A percentile compares a stretch with the other conserved stretches of the same genome.
Evolutionary conservation across 441 rosid species (phyloP).

Genomic region (Erodium trifolium): DNA sequence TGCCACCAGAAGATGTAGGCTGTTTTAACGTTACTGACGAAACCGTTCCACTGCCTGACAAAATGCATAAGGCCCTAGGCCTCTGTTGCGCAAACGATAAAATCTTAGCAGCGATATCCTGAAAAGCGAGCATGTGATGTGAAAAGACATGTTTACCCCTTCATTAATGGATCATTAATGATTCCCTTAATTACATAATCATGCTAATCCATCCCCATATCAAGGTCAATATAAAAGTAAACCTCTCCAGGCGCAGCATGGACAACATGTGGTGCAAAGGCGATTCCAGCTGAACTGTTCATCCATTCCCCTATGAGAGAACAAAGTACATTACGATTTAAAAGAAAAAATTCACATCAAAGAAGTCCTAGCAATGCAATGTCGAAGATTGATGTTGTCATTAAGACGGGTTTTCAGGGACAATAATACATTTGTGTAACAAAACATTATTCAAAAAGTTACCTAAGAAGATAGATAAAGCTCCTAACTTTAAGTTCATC

Average conservation of each 20-base stretch:
- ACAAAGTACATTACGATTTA: background rate
- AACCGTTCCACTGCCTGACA: conserved; percentile 85
- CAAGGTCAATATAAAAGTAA: conserved; percentile 25
- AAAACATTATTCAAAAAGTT: background rate
- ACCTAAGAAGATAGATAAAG: background rate
- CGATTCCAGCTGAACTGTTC: conserved; percentile 89
- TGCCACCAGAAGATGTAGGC: conserved; percentile 58
- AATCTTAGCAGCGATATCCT: conserved; percentile 82
- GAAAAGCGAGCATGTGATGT: conserved; percentile 7
- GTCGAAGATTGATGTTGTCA: background rate
- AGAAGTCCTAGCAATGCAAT: background rate
- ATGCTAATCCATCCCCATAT: too few relatives aligned
- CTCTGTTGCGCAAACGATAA: conserved; percentile 76
- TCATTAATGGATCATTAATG: background rate
- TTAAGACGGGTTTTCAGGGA: background rate
- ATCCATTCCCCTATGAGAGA: conserved; percentile 81
- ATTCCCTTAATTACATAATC: too few relatives aligned
- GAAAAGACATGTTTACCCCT: too few relatives aligned
- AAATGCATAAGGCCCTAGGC: conserved; percentile 83
- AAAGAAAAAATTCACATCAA: background rate
- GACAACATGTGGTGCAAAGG: conserved; percentile 91
- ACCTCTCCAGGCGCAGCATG: conserved; percentile 54
- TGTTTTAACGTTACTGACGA: conserved; percentile 77
- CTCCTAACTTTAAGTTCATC: background rate
- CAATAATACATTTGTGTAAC: background rate